phyloP scores from a whole-genome alignment of 495 filamentous ascomycete genomes.

The Penicillium herquei region DNA sequence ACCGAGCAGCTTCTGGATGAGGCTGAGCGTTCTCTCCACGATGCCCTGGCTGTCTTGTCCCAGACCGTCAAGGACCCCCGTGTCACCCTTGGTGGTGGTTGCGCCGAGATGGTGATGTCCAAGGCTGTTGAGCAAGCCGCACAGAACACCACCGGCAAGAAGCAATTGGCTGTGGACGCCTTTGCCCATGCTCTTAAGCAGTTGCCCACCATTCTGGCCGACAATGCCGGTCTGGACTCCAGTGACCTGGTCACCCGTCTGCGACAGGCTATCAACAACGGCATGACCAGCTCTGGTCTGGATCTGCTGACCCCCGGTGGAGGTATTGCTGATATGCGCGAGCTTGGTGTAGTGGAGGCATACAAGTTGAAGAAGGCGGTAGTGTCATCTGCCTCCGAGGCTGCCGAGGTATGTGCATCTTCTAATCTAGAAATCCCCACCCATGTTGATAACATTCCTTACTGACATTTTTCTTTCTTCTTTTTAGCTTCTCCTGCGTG shows the following conservation, averaged over 20 bases:
- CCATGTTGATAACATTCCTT: background rate
- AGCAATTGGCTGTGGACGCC: conserved; percentile 85
- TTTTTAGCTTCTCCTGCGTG: conserved; percentile 68
- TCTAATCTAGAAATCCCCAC: background rate
- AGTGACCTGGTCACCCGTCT: conserved; percentile 90
- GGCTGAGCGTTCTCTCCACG: conserved; percentile 92
- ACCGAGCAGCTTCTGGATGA: conserved; percentile 97
- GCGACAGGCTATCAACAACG: conserved; percentile 89
- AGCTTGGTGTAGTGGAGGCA: conserved; percentile 95
- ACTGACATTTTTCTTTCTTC: background rate
- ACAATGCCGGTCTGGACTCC: conserved; percentile 95
- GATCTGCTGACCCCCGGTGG: conserved; percentile 89
- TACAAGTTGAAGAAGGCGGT: conserved; percentile 98
- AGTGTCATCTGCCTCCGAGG: conserved; percentile 90
- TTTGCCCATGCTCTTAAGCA: conserved; percentile 89
- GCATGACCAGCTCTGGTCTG: conserved; percentile 85
- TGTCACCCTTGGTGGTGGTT: conserved; percentile 92
- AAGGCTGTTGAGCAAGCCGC: conserved; percentile 95
- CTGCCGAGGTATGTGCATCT: conserved; percentile 71
- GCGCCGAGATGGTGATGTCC: conserved; percentile 98
- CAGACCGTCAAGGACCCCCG: conserved; percentile 94
- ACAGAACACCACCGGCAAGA: conserved; percentile 93
- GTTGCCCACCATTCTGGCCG: conserved; percentile 92
- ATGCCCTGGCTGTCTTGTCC: conserved; percentile 93
- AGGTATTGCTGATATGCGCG: conserved; percentile 93